phyloP scores from a whole-genome alignment of 1,284 basidiomycete genomes.

The Leccinum griseonigrum region DNA sequence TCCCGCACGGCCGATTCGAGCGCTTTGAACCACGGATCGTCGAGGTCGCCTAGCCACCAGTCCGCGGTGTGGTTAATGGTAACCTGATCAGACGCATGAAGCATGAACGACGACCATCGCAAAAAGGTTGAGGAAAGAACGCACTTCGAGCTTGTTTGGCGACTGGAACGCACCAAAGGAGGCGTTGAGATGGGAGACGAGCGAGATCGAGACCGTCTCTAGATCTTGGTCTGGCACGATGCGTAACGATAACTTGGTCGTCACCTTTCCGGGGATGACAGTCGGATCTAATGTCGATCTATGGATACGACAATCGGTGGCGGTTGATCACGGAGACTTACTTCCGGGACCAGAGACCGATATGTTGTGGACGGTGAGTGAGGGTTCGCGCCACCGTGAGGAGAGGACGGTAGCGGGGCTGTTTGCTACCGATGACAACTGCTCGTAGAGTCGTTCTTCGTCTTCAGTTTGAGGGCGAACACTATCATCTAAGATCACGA shows the following conservation, averaged over 20 bases:
- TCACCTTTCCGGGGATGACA: constrained; percentile 82
- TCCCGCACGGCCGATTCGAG: constrained; percentile 79
- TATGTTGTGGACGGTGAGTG: constrained; percentile 70
- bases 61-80: constrained; percentile 83
- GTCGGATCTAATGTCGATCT: constrained; percentile 59
- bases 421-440: constrained; percentile 67
- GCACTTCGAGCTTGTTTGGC: constrained; percentile 71
- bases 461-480: constrained; percentile 67
- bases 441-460: constrained; percentile 66
- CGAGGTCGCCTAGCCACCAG: constrained; percentile 93
- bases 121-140: constrained; percentile 3
- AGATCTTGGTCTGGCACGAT: constrained; percentile 94
- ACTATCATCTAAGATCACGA: constrained; percentile 57
- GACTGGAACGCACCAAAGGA: constrained; percentile 66
- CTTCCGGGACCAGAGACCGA: constrained; percentile 74
- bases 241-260: constrained; percentile 81
- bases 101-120: background rate
- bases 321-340: constrained; percentile 33
- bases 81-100: constrained; percentile 45
- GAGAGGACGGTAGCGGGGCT: constrained; percentile 65
- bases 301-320: background rate
- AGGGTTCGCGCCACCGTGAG: constrained; percentile 78
- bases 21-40: constrained; percentile 80
- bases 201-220: constrained; percentile 59
- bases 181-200: constrained; percentile 58